A percentile compares a stretch with the other conserved stretches of the same genome.
These are phyloP conservation scores for Tylopilus cervinicoccineus DNA, from an alignment of 768 basidiomycete species.

Conservation along the genomic window DNA sequence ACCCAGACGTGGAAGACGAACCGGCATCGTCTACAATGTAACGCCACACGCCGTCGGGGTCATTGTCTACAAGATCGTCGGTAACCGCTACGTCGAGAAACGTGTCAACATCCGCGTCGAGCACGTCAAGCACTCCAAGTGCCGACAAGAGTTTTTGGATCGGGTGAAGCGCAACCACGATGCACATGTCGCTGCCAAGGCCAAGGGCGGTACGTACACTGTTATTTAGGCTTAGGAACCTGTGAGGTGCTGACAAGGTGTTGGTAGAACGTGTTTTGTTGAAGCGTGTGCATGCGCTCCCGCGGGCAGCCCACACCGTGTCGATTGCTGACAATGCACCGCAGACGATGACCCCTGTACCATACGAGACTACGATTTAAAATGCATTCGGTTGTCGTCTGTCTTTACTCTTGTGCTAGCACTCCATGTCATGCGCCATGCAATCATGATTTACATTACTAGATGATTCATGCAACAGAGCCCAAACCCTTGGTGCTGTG, in stretches of 20 bases:
- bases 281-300: constrained; percentile 81
- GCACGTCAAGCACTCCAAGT: constrained; percentile 95
- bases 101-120: constrained; percentile 97
- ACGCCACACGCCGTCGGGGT: constrained; percentile 93
- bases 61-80: constrained; percentile 97
- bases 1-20: constrained; percentile 57
- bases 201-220: constrained; percentile 68
- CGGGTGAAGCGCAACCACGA: constrained; percentile 90
- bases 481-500: no score
- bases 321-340: constrained; percentile 72
- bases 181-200: constrained; percentile 81
- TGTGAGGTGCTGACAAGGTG: not conserved
- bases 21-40: constrained; percentile 98
- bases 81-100: constrained; percentile 99
- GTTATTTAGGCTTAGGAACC: not conserved
- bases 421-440: constrained; percentile 14
- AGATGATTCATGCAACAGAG: no score
- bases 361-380: constrained; percentile 97
- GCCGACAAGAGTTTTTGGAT: constrained; percentile 95
- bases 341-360: constrained; percentile 88
- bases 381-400: constrained; percentile 13
- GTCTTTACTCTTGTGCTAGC: constrained; percentile 14
- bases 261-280: constrained; percentile 69
- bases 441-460: constrained; percentile 16
- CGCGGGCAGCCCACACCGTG: constrained; percentile 76